Percentiles rank a stretch among this genome's conserved stretches.
Evolutionary conservation across 2,329 filamentous ascomycete genomes (phyloP).

Genomic region (Fusarium sp.): DNA sequence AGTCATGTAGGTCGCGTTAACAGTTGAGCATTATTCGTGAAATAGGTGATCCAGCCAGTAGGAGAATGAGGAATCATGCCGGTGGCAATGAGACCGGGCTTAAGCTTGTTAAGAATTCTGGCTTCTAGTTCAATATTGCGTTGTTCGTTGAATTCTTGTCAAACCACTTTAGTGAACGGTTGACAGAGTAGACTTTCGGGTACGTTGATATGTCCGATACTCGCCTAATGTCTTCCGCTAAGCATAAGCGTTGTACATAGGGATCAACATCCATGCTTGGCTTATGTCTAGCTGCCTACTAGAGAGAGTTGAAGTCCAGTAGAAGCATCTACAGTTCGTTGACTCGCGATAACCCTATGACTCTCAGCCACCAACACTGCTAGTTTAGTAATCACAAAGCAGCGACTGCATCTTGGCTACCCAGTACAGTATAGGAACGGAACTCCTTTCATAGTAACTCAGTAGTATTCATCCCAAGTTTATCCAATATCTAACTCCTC

Average conservation of each 20-base stretch:
- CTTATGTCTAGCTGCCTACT: no score
- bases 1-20: not conserved
- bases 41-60: not conserved
- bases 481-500: slow-evolving; percentile 25
- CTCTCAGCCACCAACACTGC: not conserved
- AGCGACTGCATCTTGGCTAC: not conserved
- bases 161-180: not conserved
- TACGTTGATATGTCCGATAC: not conserved
- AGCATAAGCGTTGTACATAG: not conserved
- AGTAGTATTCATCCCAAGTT: not conserved
- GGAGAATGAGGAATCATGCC: not conserved
- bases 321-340: not conserved
- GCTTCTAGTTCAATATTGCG: not conserved
- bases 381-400: not conserved
- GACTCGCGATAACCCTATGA: not conserved
- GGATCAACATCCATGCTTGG: no score
- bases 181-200: not conserved
- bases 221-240: not conserved
- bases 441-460: not conserved
- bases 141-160: accelerated
- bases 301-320: not conserved
- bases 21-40: not conserved
- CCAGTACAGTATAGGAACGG: not conserved
- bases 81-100: accelerated
- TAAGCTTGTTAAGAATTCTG: not conserved